Evolutionary conservation across 768 basidiomycete genomes (phyloP).

Genomic region (Saitozyma sp.): DNA sequence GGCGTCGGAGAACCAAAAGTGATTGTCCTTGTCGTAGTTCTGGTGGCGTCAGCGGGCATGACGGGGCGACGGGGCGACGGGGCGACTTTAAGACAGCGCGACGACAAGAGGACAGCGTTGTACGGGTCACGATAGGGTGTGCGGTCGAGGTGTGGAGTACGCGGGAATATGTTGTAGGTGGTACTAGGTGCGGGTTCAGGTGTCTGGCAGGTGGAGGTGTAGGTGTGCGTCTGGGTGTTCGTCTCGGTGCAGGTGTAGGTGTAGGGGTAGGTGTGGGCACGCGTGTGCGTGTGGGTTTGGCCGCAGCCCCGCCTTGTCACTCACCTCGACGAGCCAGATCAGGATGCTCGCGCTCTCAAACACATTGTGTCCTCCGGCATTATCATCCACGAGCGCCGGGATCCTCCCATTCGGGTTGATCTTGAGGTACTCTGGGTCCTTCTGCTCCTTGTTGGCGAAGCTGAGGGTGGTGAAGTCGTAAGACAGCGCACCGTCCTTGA

Average conservation of each 20-base stretch:
- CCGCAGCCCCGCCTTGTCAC: neutral
- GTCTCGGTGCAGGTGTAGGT: neutral
- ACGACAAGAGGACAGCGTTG: no score
- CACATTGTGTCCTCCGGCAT: slow-evolving; percentile 43
- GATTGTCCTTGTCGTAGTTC: slow-evolving; percentile 70
- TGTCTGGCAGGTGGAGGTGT: no score
- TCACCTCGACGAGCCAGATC: slow-evolving; percentile 66
- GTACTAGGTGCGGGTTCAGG: no score
- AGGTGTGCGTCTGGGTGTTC: neutral
- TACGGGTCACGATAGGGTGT: no score
- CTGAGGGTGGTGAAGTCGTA: slow-evolving; percentile 56
- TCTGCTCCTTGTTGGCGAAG: slow-evolving; percentile 69
- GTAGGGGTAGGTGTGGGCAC: neutral
- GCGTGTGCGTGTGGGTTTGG: no score
- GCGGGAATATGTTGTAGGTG: no score
- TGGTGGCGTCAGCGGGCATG: neutral
- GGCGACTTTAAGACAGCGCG: no score
- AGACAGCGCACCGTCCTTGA: slow-evolving; percentile 30
- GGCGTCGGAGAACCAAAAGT: slow-evolving; percentile 63
- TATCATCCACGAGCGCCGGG: slow-evolving; percentile 53
- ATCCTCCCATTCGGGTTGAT: slow-evolving; percentile 55
- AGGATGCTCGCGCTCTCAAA: slow-evolving; percentile 69
- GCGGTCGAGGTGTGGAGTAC: no score
- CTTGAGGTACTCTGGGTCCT: slow-evolving; percentile 75
- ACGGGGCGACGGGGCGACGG: no score